Evolutionary conservation across 2,329 filamentous ascomycete genomes (phyloP), one percentile per base, ranked within the genome.

Genomic region (Albifimbria verrucaria): DNA sequence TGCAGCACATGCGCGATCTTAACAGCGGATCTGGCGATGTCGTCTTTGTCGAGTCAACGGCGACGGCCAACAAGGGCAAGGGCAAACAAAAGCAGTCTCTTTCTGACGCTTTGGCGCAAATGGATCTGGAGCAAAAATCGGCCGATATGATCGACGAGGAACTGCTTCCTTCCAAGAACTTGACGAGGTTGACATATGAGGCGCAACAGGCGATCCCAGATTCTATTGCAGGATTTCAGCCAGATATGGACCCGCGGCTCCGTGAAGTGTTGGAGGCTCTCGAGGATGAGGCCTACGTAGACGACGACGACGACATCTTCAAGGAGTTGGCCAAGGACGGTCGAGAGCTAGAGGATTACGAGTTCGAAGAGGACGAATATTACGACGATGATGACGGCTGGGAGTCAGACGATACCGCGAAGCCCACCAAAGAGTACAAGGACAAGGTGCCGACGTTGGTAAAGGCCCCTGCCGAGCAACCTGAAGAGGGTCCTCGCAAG

Each of bases 1-100:
- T 99, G 94, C 94, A 99, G 72, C 94, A 99, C 72, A 77, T 99
- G 80, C 88, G 92, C 52, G 94, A 97, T 63, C 76, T 99, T n/a
- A 87, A 87, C 53, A 90, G 82, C 6, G 83, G 83, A 22, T 55
- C 56, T 3, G 89, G 89, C 25, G 87, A 92, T 52, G 84, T 88
- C 25, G 86, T 92, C 47, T 97, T 96, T 66, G 81, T 99, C 39
- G 92, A 97, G 61, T 80, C 83, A n/a, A 80, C 82, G 50, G 71
- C 77, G 12, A 68, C 77, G n/a, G 80, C 80, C 52, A 82, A 81
- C 59, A 89, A 90, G 70, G 77, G 74, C 22, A 92, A 92, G 72
- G 84, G 79, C 4, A 89, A 90, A 65, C 81, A 87, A 66, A 96
- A 91, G 74, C 78, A 86, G 69, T 85, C 83, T 22, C 76, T 99